Percentiles rank a stretch among this genome's conserved stretches.
Conservation (phyloP, 768 basidiomycete genomes). For the Lepiota venenata region DNA sequence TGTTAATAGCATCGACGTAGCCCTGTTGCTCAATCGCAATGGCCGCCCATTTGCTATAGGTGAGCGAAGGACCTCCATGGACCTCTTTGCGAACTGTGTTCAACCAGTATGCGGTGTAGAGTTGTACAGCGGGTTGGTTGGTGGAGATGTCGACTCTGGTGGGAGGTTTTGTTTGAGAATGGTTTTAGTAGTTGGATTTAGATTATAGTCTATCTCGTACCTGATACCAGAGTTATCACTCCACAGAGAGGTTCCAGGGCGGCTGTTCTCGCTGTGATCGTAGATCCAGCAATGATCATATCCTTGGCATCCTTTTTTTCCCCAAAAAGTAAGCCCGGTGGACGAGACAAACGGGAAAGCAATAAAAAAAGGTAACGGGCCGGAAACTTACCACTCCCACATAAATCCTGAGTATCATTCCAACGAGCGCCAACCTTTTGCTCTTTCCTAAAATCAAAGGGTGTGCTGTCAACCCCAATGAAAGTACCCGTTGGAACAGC, state of each 20-base stretch:
- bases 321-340: background rate
- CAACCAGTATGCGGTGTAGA: slow-evolving; percentile 45
- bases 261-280: slow-evolving; percentile 28
- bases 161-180: background rate
- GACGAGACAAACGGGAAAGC: too few species aligned
- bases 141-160: slow-evolving; percentile 45
- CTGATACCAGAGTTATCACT: slow-evolving; percentile 48
- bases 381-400: slow-evolving; percentile 22
- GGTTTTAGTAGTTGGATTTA: too few species aligned
- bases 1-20: slow-evolving; percentile 53
- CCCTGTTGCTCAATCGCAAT: slow-evolving; percentile 54
- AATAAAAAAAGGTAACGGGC: too few species aligned
- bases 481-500: slow-evolving; percentile 37
- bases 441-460: slow-evolving; percentile 39
- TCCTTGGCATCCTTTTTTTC: slow-evolving; percentile 37
- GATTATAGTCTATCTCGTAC: slow-evolving; percentile 26
- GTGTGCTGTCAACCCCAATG: slow-evolving; percentile 24
- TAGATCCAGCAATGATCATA: slow-evolving; percentile 52
- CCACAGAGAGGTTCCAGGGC: slow-evolving; percentile 36
- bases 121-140: slow-evolving; percentile 48
- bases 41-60: slow-evolving; percentile 39
- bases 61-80: slow-evolving; percentile 43
- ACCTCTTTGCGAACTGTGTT: slow-evolving; percentile 42
- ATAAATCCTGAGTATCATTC: slow-evolving; percentile 28
- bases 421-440: slow-evolving; percentile 29